Conservation (phyloP, 2,329 filamentous ascomycete species). For the Trichoderma sp. region DNA sequence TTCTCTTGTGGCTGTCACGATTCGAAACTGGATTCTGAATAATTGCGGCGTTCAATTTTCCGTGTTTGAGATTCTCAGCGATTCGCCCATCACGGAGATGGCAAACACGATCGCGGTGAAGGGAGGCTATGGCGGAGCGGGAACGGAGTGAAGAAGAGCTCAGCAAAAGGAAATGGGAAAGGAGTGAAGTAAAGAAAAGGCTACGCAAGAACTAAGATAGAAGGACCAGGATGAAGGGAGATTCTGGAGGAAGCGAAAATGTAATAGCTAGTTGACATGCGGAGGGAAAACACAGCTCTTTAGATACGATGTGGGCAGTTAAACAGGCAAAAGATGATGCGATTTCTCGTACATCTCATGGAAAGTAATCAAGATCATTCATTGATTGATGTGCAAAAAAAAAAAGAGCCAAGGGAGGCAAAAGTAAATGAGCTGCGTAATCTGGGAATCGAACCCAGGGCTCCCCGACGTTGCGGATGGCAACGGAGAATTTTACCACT, state of each 20-base stretch:
- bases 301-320: neutral
- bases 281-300: neutral
- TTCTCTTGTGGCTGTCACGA: constrained; percentile 53
- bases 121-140: constrained; percentile 31
- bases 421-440: constrained; percentile 1
- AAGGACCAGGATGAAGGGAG: neutral
- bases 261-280: neutral
- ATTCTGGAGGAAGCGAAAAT: neutral
- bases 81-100: constrained; percentile 43
- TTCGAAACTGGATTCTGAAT: constrained; percentile 52
- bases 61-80: constrained; percentile 50
- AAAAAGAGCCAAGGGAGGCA: neutral
- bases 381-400: neutral
- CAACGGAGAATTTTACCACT: constrained; percentile 38
- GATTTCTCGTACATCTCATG: neutral
- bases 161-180: neutral
- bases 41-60: constrained; percentile 48
- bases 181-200: neutral
- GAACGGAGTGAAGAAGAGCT: neutral
- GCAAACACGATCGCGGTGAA: constrained; percentile 39
- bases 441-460: constrained; percentile 39
- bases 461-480: constrained; percentile 36
- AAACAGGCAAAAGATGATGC: neutral
- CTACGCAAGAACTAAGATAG: neutral
- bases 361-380: neutral